phyloP scores from a whole-genome alignment of 441 rosid species.

The Lepidium campestre region DNA sequence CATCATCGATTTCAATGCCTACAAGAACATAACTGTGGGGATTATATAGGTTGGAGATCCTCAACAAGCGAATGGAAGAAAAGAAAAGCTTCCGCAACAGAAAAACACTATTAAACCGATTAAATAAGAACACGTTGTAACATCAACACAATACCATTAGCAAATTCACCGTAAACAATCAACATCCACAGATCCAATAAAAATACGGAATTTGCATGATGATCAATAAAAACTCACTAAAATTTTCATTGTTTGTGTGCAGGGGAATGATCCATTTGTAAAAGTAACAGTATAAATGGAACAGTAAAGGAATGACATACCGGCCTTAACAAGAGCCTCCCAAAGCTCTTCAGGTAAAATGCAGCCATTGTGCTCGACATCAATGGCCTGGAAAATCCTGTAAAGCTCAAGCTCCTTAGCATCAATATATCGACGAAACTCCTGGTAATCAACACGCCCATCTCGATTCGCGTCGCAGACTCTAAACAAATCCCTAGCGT shows the following conservation, averaged over 20 bases:
- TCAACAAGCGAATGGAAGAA: background rate
- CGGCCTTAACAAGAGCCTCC: slow-evolving; percentile 92
- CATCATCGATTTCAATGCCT: slow-evolving; percentile 94
- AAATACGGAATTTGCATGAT: background rate
- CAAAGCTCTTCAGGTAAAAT: slow-evolving; percentile 93
- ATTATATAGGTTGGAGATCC: slow-evolving; percentile 62
- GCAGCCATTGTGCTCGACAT: slow-evolving; percentile 94
- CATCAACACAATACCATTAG: background rate
- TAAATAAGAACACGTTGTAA: background rate
- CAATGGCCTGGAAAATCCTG: slow-evolving; percentile 83
- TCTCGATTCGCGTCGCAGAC: slow-evolving; percentile 88
- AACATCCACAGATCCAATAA: background rate
- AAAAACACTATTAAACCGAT: background rate
- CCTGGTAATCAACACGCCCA: slow-evolving; percentile 79
- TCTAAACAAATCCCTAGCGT: slow-evolving; percentile 78
- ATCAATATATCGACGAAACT: slow-evolving; percentile 88
- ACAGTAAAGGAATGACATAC: slow-evolving; percentile 39
- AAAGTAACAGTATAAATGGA: slow-evolving; percentile 1
- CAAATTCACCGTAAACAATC: background rate
- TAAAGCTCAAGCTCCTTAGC: slow-evolving; percentile 94
- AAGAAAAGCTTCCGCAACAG: background rate
- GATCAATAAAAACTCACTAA: background rate
- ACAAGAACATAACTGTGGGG: slow-evolving; percentile 52
- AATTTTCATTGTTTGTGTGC: background rate
- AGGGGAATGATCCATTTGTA: background rate